These are phyloP conservation scores for Berkeleyomyces basicola DNA, from an alignment of 2,329 filamentous ascomycete species.

Conservation along the genomic window DNA sequence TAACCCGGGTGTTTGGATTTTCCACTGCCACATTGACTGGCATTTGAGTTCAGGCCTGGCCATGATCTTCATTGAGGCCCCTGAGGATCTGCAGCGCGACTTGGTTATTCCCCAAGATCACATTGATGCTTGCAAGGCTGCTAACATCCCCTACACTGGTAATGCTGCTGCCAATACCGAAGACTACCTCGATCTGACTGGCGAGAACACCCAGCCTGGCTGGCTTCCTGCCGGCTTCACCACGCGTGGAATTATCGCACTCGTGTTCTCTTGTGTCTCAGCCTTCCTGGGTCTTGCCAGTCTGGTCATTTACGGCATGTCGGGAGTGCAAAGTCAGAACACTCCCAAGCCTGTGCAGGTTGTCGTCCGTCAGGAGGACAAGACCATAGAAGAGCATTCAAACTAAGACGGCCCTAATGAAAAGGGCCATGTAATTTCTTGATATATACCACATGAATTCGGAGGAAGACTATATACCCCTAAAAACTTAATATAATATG, in stretches of 20 bases:
- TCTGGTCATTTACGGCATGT: slow-evolving; percentile 11
- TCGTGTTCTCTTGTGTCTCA: slow-evolving; percentile 54
- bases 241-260: slow-evolving; percentile 51
- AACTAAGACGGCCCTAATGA: not conserved
- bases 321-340: not conserved
- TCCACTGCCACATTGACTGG: slow-evolving; percentile 36
- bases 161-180: slow-evolving; percentile 44
- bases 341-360: not conserved
- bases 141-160: slow-evolving; percentile 28
- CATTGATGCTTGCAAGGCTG: slow-evolving; percentile 23
- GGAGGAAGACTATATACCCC: not conserved
- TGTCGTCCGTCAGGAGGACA: not conserved
- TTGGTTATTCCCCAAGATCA: slow-evolving; percentile 41
- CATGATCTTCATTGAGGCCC: slow-evolving; percentile 19
- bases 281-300: slow-evolving; percentile 48
- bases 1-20: slow-evolving; percentile 30
- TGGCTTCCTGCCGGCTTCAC: slow-evolving; percentile 57
- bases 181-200: slow-evolving; percentile 32
- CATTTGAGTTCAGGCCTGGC: slow-evolving; percentile 29
- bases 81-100: slow-evolving; percentile 28
- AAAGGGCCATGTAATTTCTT: not conserved
- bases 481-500: not conserved
- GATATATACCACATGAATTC: not conserved
- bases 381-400: not conserved
- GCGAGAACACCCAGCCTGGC: slow-evolving; percentile 32